These are phyloP conservation scores for Tuber melanosporum DNA, from an alignment of 495 filamentous ascomycete genomes.

Conservation along the genomic window DNA sequence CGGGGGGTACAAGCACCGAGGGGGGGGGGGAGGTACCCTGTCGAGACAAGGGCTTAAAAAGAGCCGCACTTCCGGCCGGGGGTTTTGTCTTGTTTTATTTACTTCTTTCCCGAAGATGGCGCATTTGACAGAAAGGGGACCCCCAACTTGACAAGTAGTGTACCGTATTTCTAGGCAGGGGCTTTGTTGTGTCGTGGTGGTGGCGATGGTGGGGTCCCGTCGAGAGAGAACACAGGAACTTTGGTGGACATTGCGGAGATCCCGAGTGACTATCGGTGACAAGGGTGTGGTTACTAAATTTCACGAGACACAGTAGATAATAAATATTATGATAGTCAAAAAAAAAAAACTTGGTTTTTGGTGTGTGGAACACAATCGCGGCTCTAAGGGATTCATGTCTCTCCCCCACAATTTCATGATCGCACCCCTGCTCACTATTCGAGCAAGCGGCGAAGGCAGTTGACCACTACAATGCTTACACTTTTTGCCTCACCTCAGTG, in stretches of 20 bases:
- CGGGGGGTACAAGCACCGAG: background rate
- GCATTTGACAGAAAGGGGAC: background rate
- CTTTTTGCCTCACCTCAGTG: background rate
- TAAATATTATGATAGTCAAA: too few relatives aligned
- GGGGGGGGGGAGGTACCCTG: background rate
- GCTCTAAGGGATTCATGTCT: background rate
- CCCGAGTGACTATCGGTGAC: background rate
- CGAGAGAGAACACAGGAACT: background rate
- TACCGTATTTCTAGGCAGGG: background rate
- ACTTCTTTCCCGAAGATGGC: background rate
- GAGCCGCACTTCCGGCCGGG: constrained; percentile 3
- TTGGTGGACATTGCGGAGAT: background rate
- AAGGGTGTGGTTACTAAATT: background rate
- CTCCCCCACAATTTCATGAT: background rate
- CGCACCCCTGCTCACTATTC: background rate
- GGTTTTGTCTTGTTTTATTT: background rate
- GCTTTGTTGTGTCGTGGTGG: background rate
- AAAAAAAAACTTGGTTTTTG: background rate
- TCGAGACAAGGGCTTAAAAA: constrained; percentile 2
- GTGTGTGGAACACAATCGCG: background rate
- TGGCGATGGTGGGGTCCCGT: background rate
- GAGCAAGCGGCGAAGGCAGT: background rate
- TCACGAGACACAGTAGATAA: background rate
- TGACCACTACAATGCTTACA: background rate
- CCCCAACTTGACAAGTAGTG: background rate